phyloP scores from a whole-genome alignment of 1,139 yeast genomes.

The Suhomyces choctaworum region DNA sequence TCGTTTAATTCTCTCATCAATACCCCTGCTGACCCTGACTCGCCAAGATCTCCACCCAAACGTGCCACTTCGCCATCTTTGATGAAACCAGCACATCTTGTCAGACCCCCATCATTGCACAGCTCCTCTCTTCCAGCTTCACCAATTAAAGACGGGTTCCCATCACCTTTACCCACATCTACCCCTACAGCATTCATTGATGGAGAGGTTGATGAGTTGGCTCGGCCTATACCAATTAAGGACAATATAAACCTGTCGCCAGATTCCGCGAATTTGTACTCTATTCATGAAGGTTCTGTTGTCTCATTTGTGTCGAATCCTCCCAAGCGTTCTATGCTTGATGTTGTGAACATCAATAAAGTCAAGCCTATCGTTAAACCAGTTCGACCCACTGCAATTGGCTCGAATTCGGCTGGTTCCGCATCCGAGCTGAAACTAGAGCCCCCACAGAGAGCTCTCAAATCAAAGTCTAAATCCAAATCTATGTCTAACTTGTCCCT shows the following conservation, averaged over 20 bases:
- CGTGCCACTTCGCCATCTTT: not conserved
- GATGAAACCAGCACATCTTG: not conserved
- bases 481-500: slow-evolving; percentile 10
- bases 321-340: slow-evolving; percentile 19
- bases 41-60: slow-evolving; percentile 1
- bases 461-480: slow-evolving; percentile 7
- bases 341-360: slow-evolving; percentile 12
- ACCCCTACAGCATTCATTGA: slow-evolving; percentile 10
- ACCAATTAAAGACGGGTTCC: not conserved
- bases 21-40: slow-evolving; percentile 3
- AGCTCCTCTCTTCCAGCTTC: not conserved
- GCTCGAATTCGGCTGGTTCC: slow-evolving; percentile 11
- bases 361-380: not conserved
- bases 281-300: slow-evolving; percentile 12
- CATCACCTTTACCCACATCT: slow-evolving; percentile 10
- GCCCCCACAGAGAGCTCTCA: slow-evolving; percentile 8
- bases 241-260: slow-evolving; percentile 6
- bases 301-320: slow-evolving; percentile 3
- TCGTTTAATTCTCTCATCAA: slow-evolving; percentile 24
- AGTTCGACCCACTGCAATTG: slow-evolving; percentile 8
- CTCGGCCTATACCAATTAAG: slow-evolving; percentile 5
- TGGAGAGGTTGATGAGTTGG: slow-evolving; percentile 2
- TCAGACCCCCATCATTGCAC: not conserved
- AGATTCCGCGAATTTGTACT: slow-evolving; percentile 11
- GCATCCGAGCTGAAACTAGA: slow-evolving; percentile 11